Percentiles rank a stretch among this genome's conserved stretches.
phyloP scores from a whole-genome alignment of 2,329 filamentous ascomycete genomes.

The Aureobasidium vineae region DNA sequence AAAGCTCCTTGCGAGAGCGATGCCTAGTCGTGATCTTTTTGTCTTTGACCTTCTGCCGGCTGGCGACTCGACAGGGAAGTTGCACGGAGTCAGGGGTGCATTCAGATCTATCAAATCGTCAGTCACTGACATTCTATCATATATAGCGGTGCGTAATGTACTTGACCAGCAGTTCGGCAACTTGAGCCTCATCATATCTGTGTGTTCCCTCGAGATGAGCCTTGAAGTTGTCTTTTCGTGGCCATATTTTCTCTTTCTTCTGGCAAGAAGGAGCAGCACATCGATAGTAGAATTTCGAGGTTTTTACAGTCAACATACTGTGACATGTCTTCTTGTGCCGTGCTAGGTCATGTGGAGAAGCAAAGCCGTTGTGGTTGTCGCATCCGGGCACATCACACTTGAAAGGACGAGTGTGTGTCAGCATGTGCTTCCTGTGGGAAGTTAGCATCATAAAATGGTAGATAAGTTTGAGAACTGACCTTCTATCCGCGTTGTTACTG shows the following conservation, averaged over 20 bases:
- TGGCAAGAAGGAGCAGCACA: slow-evolving; percentile 22
- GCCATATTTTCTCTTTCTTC: slow-evolving; percentile 25
- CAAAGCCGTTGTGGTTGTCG: slow-evolving; percentile 21
- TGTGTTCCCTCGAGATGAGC: slow-evolving; percentile 25
- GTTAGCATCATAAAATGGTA: neutral
- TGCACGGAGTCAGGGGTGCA: neutral
- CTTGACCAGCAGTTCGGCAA: slow-evolving; percentile 5
- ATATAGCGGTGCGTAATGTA: neutral
- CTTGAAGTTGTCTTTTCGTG: slow-evolving; percentile 25
- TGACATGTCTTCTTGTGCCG: slow-evolving; percentile 25
- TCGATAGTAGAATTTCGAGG: slow-evolving; percentile 23
- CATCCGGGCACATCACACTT: slow-evolving; percentile 19
- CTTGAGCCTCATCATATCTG: slow-evolving; percentile 1
- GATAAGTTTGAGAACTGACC: neutral
- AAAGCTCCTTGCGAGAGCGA: neutral
- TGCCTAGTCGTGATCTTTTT: neutral
- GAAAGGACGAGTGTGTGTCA: slow-evolving; percentile 19
- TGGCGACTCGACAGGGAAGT: neutral
- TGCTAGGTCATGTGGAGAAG: slow-evolving; percentile 21
- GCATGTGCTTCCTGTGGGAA: slow-evolving; percentile 13
- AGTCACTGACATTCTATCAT: neutral
- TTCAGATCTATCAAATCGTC: neutral
- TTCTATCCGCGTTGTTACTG: slow-evolving; percentile 22
- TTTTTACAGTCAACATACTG: slow-evolving; percentile 22
- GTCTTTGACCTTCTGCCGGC: neutral